phyloP scores from a whole-genome alignment of 2,329 filamentous ascomycete species.

The Ceratocystiopsis minuta region DNA sequence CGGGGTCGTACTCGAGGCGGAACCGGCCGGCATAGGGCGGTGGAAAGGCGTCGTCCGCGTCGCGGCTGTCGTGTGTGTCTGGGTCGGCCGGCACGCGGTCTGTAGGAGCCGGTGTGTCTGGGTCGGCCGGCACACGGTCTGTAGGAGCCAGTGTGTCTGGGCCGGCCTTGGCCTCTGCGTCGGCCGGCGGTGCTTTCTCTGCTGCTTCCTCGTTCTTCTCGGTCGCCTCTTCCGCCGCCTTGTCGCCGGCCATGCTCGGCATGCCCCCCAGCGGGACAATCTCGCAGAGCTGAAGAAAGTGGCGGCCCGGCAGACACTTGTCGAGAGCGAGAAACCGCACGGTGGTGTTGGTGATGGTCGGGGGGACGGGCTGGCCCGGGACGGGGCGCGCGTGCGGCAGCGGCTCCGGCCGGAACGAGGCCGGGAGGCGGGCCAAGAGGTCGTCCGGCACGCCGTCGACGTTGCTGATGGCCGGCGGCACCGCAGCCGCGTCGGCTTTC shows the following conservation, averaged over 20 bases:
- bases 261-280: slow-evolving; percentile 30
- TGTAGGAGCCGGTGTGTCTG: too few species aligned
- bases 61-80: background rate
- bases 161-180: too few species aligned
- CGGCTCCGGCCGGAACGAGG: slow-evolving; percentile 40
- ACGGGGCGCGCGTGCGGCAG: slow-evolving; percentile 4
- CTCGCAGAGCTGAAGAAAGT: slow-evolving; percentile 67
- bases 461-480: background rate
- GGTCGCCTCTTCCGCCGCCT: too few species aligned
- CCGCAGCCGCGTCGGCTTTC: background rate
- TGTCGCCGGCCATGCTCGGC: slow-evolving; percentile 2
- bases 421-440: slow-evolving; percentile 56
- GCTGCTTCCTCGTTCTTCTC: slow-evolving; percentile 5
- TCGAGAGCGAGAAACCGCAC: slow-evolving; percentile 81
- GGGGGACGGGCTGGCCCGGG: slow-evolving; percentile 46
- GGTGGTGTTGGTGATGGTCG: slow-evolving; percentile 55
- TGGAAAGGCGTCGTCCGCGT: background rate
- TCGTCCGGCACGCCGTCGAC: slow-evolving; percentile 34
- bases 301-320: slow-evolving; percentile 65
- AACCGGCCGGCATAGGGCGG: slow-evolving; percentile 20
- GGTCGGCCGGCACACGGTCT: too few species aligned
- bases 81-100: too few species aligned
- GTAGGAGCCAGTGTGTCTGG: too few species aligned
- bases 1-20: slow-evolving; percentile 64
- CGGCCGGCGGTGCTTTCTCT: background rate